Evolutionary conservation across 2,329 filamentous ascomycete species (phyloP).

Genomic region (Claviceps africana): DNA sequence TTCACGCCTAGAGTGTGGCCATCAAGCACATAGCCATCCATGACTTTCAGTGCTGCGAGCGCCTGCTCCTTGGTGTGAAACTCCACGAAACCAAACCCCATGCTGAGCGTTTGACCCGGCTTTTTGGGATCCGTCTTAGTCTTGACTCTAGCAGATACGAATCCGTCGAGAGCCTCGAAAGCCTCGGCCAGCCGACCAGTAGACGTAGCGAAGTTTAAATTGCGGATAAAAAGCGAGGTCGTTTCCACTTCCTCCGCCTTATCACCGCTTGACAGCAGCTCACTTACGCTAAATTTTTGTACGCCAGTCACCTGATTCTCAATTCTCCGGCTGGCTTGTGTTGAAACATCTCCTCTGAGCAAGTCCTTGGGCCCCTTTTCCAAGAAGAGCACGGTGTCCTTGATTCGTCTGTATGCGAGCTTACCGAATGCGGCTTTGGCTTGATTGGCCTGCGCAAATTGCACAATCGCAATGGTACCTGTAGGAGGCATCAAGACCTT

Average conservation of each 20-base stretch:
- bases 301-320: constrained; percentile 26
- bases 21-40: constrained; percentile 82
- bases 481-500: constrained; percentile 83
- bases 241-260: constrained; percentile 44
- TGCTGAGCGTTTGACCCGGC: constrained; percentile 74
- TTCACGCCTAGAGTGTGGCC: constrained; percentile 75
- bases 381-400: constrained; percentile 80
- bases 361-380: constrained; percentile 85
- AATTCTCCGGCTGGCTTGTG: constrained; percentile 17
- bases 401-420: constrained; percentile 79
- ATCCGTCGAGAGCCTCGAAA: constrained; percentile 74
- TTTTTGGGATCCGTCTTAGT: constrained; percentile 89
- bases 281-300: constrained; percentile 52
- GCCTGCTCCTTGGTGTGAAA: constrained; percentile 70
- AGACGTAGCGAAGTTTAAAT: constrained; percentile 84
- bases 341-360: constrained; percentile 33
- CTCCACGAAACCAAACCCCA: constrained; percentile 94
- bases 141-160: constrained; percentile 79
- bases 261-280: constrained; percentile 48
- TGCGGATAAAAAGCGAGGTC: constrained; percentile 82
- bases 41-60: constrained; percentile 63
- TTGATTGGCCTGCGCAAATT: constrained; percentile 66
- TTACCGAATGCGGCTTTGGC: constrained; percentile 72
- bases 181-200: constrained; percentile 60
- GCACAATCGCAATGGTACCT: constrained; percentile 85